Evolutionary conservation across 169 alveolate species (phyloP), one percentile per base, ranked within the genome.

Genomic region (Sarcocystis neurona): DNA sequence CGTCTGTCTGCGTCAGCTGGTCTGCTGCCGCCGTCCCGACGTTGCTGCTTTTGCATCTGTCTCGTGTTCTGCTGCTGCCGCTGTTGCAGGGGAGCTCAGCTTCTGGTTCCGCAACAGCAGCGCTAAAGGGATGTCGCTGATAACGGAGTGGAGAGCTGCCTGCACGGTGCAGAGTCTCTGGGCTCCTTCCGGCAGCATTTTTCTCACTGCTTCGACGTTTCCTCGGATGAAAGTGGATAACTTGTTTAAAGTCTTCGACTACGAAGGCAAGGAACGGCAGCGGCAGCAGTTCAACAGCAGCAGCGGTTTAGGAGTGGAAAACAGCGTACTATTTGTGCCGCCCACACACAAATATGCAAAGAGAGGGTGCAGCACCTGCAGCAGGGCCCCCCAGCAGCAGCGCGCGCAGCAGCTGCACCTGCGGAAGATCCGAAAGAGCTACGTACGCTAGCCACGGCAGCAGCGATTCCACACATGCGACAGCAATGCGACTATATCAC

Each of bases 171-270:
- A 43, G 58, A 66, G 88, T 10, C n/a, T 78, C 60, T 87, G 91
- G 91, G 88, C 88, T 12, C 91, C 91, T n/a, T 48, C 84, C 75
- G 91, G 91, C 84, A 43, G 63, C 56, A 34, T 44, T 47, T 75
- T 87, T 34, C 75, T 77, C 3, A 77, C 88, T 82, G 91, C 91
- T 23, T 60, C 84, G 48, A 60, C 85, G 0, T 75, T 47, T n/a
- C 91, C 91, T 27, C 91, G 91, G 56, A 87, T 75, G 88, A 75
- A 72, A 39, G 91, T 87, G 30, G 91, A 87, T 60, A 87, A 87
- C 84, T 39, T 63, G n/a, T 70, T 74, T n/a, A 74, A 58, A 23
- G 86, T 86, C 34, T 63, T 86, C 34, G 90, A 86, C 39, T 86
- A 74, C 48, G 70, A 58, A 50, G 90, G 90, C 58, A 39, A 56